Conservation (phyloP, 306 rosid species). For the Alnus glutinosa region DNA sequence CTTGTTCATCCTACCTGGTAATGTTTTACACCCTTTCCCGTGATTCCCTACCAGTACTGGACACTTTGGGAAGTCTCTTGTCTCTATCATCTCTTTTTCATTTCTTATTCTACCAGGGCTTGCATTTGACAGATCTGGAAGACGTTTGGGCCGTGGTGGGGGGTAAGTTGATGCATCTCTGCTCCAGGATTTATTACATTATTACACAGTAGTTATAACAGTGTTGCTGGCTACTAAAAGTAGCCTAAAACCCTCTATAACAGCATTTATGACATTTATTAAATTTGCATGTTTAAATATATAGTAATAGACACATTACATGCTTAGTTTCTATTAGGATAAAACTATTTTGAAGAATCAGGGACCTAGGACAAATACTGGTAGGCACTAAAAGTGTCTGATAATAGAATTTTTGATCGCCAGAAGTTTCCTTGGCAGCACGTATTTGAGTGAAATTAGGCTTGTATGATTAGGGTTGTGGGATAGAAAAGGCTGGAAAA, state of each 20-base stretch:
- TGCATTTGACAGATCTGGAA: conserved; percentile 90
- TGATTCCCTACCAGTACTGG: not conserved
- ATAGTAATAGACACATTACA: not conserved
- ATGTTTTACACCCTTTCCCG: conserved; percentile 14
- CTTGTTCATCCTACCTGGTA: conserved; percentile 92
- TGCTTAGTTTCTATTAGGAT: not conserved
- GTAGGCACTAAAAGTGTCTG: not conserved
- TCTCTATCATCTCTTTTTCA: conserved; percentile 19
- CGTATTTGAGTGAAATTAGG: not conserved
- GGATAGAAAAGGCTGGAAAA: not conserved
- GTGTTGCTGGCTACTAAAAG: not conserved
- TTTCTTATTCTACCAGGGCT: conserved; percentile 54
- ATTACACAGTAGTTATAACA: not conserved
- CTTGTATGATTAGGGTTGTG: not conserved
- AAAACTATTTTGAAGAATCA: not conserved
- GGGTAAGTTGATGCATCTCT: conserved; percentile 54
- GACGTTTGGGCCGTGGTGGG: conserved; percentile 97
- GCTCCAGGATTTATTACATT: not conserved
- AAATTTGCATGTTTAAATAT: not conserved
- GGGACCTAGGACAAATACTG: not conserved
- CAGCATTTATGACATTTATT: not conserved
- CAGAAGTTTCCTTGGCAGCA: not conserved
- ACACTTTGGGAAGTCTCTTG: not conserved
- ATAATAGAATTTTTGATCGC: not conserved
- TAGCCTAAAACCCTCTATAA: not conserved